These are phyloP conservation scores for Colletotrichum sp. DNA, from an alignment of 2,329 filamentous ascomycete species.

Conservation along the genomic window DNA sequence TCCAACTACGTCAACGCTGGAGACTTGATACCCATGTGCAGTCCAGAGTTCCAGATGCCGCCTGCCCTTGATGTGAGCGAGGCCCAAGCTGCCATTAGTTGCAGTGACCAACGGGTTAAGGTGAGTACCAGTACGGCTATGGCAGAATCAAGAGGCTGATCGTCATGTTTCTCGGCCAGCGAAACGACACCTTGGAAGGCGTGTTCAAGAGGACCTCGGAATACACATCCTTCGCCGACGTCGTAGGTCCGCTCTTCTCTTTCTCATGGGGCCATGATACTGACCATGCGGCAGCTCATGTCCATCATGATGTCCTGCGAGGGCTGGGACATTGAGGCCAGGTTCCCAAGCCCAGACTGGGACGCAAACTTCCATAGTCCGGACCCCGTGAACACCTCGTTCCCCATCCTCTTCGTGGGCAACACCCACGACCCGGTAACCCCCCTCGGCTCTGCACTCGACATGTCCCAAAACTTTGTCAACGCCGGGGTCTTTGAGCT, in stretches of 20 bases:
- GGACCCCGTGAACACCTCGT: constrained; percentile 39
- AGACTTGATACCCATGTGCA: constrained; percentile 18
- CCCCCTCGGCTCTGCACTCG: constrained; percentile 51
- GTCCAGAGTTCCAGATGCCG: background rate
- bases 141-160: background rate
- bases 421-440: constrained; percentile 66
- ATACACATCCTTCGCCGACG: constrained; percentile 38
- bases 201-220: constrained; percentile 33
- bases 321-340: constrained; percentile 37
- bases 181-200: constrained; percentile 34
- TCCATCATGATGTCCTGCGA: constrained; percentile 36
- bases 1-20: background rate
- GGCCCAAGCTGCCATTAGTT: constrained; percentile 26
- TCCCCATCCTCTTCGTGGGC: constrained; percentile 62
- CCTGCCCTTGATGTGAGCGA: constrained; percentile 18
- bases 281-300: constrained; percentile 28
- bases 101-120: constrained; percentile 34
- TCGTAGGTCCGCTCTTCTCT: constrained; percentile 28
- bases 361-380: constrained; percentile 28
- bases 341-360: constrained; percentile 31
- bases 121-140: background rate
- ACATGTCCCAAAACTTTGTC: constrained; percentile 41
- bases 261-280: background rate
- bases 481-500: constrained; percentile 42
- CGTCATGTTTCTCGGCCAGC: constrained; percentile 10